Conservation (phyloP, 768 basidiomycete genomes). For the Suillus fuscotomentosus region DNA sequence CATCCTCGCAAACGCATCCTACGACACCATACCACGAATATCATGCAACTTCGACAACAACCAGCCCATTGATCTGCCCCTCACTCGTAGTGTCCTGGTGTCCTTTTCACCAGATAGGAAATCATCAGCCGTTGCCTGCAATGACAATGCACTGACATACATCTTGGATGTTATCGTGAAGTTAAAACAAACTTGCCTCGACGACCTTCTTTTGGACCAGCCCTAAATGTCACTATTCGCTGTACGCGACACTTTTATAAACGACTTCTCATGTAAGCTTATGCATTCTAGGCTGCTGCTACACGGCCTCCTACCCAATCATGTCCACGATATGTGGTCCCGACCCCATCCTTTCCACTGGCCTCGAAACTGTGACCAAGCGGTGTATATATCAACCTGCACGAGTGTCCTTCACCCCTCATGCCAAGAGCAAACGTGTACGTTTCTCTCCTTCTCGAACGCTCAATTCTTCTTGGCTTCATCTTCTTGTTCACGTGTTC, state of each 20-base stretch:
- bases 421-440: background rate
- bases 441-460: background rate
- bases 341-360: background rate
- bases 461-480: background rate
- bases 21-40: no score
- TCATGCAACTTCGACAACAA: no score
- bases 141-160: background rate
- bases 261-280: background rate
- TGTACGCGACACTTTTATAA: background rate
- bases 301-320: background rate
- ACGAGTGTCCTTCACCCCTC: background rate
- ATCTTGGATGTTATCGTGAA: background rate
- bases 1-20: background rate
- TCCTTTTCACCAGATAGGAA: background rate
- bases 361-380: background rate
- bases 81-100: background rate
- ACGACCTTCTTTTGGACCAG: background rate
- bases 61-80: no score
- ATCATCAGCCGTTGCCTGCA: background rate
- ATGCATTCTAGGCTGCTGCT: background rate
- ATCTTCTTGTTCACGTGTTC: background rate
- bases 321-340: background rate
- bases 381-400: background rate
- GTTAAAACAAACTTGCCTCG: background rate
- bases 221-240: no score